Evolutionary conservation across 176 grass and related monocot species (phyloP).

Genomic region (Chloris gayana): DNA sequence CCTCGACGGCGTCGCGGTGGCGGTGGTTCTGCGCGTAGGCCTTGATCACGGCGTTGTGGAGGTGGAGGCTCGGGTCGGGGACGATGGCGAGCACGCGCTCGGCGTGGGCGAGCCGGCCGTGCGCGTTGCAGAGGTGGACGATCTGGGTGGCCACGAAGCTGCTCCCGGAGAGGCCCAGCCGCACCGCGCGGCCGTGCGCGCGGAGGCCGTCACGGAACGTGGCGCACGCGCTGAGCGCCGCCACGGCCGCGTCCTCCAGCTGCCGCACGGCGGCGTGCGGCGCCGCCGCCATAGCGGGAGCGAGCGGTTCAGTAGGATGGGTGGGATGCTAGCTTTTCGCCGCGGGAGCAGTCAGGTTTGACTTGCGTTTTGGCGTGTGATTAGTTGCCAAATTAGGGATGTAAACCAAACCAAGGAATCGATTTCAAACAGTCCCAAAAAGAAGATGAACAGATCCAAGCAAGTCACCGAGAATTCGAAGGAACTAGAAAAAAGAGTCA

Average conservation of each 20-base stretch:
- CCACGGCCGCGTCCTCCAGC: conserved; percentile 53
- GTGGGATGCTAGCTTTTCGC: neutral
- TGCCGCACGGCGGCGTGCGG: conserved; percentile 17
- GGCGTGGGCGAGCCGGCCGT: conserved; percentile 52
- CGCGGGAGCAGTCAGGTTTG: conserved; percentile 8
- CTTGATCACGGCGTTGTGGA: conserved; percentile 71
- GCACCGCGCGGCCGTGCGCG: conserved; percentile 50
- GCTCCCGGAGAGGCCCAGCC: conserved; percentile 48
- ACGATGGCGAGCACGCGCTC: conserved; percentile 51
- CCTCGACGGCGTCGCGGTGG: conserved; percentile 40
- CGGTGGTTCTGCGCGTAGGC: conserved; percentile 58
- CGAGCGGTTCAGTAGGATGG: neutral
- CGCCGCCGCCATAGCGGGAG: conserved; percentile 32
- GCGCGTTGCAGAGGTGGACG: conserved; percentile 55
- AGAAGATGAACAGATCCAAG: neutral
- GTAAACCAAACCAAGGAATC: neutral
- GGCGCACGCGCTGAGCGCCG: conserved; percentile 43
- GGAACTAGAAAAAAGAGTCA: neutral
- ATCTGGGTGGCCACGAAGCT: conserved; percentile 69
- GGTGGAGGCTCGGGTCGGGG: conserved; percentile 49
- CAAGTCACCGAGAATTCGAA: neutral
- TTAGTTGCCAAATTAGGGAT: neutral
- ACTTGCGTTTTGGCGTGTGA: neutral
- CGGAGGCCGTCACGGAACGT: conserved; percentile 45
- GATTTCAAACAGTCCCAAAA: neutral